Base-by-base conservation (phyloP, 2,329 filamentous ascomycete species). In the Sodiomyces alkalinus region DNA sequence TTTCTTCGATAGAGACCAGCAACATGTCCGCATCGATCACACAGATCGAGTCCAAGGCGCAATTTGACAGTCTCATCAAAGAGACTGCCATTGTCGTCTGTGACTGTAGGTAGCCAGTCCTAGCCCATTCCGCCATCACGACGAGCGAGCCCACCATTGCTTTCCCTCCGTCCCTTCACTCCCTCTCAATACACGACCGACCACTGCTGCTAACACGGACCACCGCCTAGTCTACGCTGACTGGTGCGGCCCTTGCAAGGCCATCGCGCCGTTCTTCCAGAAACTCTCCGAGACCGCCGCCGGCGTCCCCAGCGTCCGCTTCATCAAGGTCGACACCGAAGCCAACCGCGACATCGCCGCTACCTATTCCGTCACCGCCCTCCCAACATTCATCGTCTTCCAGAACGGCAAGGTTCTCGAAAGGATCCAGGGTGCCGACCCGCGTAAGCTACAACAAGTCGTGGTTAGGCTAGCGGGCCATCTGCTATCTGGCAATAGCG, bases 381-480 rank as follows among this genome's bases (percentile, higher is more conserved):
- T 87, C 47, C 90, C 90, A 7, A 92, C 86, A n/a, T 93, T 96
- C 52, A 68, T 96, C 46, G 67, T 94, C 44, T 92, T 82, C 60
- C 77, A 78, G 42, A 67, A 78, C 46, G 77, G 74, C 41, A 62
- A 71, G 37, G 58, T 74, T 32, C 65, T 72, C 26, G 68, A 78
- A 29, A 77, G 71, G 43, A 68, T 90, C 34, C 64, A 70, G 47
- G 86, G 85, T 24, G 80, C 80, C 27, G 72, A 93, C 48, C 66
- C 71, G 10, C 55, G 62, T 32, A 74, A 75, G 44, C 70, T 96
- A 11, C 72, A 74, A 43, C 61, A 69, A 22, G 68, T 79, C 11
- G 66, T 92, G 33, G 67, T 74, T 49, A 79, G 77, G 50, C 62
- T 93, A 31, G 69, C 67, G 12, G 58, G 62, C 15, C 79, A 86